These are phyloP conservation scores for Naganishia vaughanmartiniae DNA, from an alignment of 768 basidiomycete species.

Conservation along the genomic window DNA sequence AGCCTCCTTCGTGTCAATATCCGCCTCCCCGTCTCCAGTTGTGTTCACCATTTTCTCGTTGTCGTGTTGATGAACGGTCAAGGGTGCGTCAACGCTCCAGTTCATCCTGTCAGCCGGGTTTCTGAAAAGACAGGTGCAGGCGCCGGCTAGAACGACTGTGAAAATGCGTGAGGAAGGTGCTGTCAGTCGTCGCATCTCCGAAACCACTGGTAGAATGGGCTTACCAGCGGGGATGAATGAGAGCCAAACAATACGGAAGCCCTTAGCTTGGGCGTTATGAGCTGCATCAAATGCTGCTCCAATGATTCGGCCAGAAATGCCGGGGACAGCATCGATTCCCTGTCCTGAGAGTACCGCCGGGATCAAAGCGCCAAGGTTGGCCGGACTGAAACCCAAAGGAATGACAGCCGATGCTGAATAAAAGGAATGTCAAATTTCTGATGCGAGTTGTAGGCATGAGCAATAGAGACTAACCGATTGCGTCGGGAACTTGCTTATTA, in stretches of 20 bases:
- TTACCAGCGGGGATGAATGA: not conserved
- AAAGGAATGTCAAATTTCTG: not conserved
- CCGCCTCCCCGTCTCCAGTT: not conserved
- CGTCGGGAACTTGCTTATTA: not conserved
- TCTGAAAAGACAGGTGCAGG: not conserved
- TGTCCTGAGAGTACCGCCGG: not conserved
- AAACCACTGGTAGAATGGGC: not conserved
- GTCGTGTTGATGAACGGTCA: not conserved
- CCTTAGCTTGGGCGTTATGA: not conserved
- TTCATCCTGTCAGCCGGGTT: not conserved
- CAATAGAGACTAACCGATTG: not conserved
- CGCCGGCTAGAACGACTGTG: not conserved
- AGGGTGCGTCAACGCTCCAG: not conserved
- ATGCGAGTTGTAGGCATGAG: not conserved
- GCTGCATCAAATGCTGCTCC: not conserved
- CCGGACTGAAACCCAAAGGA: not conserved
- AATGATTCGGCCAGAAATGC: not conserved
- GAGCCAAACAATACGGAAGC: not conserved
- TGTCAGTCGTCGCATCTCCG: not conserved
- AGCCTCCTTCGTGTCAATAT: not conserved
- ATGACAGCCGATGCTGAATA: not conserved
- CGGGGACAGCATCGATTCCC: not conserved
- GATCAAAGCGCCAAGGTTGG: not conserved
- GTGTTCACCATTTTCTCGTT: slow-evolving; percentile 1
- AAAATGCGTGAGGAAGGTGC: not conserved